Base-by-base conservation (phyloP, 352 stramenopile genomes). In the Globisporangium radiosum region DNA sequence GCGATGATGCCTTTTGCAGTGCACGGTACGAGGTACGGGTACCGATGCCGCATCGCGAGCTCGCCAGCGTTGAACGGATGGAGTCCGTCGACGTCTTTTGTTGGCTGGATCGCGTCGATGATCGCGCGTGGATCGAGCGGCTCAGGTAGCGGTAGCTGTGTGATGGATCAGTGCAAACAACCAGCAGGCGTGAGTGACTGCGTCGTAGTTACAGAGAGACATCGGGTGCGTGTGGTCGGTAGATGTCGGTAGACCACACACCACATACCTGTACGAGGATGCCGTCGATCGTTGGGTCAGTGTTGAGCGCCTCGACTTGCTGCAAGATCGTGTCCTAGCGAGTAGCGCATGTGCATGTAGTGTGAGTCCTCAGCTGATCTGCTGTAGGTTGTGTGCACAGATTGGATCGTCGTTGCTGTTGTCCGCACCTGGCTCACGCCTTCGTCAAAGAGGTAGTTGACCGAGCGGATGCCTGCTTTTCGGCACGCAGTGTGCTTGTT, bases 71-170 rank as follows among this genome's bases (percentile, higher is more conserved):
- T 99, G 56, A 97, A 81, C 45, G 97, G 95, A 66, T 99, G 95
- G 33, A 99, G 84, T 0, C 98, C 98, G 71, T 99, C 98, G 44
- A 99, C 97, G 74, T 99, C 97, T 71, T 99, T 99, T 59, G 82
- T 75, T 17, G 85, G 75, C n/a, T 71, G 71, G 57, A 99, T 98
- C 6, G 76, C 71, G 54, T 97, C 78, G 47, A 99, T 92, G 42
- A 99, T 96, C 45, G 61, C 65, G 59, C 93, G 77, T 57, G 98
- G 88, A 66, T 99, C 80, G 13, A 99, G 86, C 57, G 97, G 88
- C 0, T 74, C 64, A 2, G 97, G 97, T 15, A 99, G 66, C 8
- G 97, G 97, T 1, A 99, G 76, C 69, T 92, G 47, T 33, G 25
- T 3, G 25, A 3, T 33, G 25, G 3, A 33, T 33, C 25, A 33